These are phyloP conservation scores for Senna siamea DNA, from an alignment of 306 rosid genomes.

Conservation along the genomic window DNA sequence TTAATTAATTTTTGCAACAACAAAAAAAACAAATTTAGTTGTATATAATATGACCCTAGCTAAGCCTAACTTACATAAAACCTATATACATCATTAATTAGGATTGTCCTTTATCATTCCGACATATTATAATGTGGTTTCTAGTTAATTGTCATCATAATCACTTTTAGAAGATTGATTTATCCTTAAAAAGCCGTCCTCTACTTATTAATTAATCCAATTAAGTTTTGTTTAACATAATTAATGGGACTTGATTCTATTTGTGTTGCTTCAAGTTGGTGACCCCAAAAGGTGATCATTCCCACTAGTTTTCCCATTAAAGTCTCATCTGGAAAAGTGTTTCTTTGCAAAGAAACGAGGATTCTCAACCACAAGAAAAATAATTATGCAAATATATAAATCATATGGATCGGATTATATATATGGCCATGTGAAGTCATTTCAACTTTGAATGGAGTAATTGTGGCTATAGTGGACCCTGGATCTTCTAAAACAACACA, in stretches of 20 bases:
- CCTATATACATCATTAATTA: not conserved
- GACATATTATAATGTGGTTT: constrained; percentile 44
- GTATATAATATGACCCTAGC: too few species aligned
- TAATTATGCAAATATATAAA: too few species aligned
- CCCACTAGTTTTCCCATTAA: constrained; percentile 25
- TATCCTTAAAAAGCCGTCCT: constrained; percentile 32
- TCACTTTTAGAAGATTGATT: constrained; percentile 48
- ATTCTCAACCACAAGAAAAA: constrained; percentile 27
- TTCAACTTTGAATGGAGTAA: too few species aligned
- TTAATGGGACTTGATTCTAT: constrained; percentile 22
- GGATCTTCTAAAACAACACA: too few species aligned
- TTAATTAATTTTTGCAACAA: too few species aligned
- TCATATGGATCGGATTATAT: too few species aligned
- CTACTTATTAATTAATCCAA: not conserved
- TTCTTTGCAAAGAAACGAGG: constrained; percentile 29
- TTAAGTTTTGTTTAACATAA: too few species aligned
- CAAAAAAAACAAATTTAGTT: too few species aligned
- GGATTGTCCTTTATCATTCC: constrained; percentile 57
- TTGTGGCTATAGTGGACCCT: too few species aligned
- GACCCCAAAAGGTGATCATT: constrained; percentile 46
- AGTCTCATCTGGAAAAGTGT: constrained; percentile 41
- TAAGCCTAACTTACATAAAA: not conserved
- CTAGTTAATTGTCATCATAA: constrained; percentile 55
- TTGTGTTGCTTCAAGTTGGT: constrained; percentile 19
- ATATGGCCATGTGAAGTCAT: too few species aligned